Conservation (phyloP, 2,329 filamentous ascomycete genomes). For the Bipolaris victoriae region DNA sequence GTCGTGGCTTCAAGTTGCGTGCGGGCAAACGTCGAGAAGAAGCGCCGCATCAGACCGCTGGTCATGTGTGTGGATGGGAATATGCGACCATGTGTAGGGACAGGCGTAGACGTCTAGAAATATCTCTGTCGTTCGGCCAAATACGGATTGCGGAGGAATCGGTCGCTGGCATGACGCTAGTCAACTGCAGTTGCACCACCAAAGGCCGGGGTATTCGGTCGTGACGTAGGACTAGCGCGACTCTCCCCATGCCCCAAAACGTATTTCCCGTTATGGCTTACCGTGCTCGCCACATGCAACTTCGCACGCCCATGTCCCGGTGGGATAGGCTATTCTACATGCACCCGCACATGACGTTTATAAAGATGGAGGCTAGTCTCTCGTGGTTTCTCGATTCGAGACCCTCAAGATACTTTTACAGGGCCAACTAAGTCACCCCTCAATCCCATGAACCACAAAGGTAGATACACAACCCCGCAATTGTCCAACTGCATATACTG, state of each 20-base stretch:
- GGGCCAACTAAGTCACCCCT: not conserved
- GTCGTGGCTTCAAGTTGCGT: conserved; percentile 32
- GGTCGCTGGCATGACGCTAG: conserved; percentile 11
- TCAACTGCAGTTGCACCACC: conserved; percentile 13
- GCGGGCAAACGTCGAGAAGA: conserved; percentile 53
- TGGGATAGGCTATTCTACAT: conserved; percentile 9
- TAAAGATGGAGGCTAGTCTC: conserved; percentile 9
- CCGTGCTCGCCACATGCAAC: conserved; percentile 12
- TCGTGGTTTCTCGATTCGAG: not conserved
- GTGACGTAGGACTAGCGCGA: conserved; percentile 30
- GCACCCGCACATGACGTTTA: conserved; percentile 16
- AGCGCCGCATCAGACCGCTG: conserved; percentile 55
- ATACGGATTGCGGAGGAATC: conserved; percentile 8
- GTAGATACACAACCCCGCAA: conserved; percentile 7
- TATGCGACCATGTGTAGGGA: conserved; percentile 38
- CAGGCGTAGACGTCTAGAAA: conserved; percentile 6
- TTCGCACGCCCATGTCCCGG: conserved; percentile 18
- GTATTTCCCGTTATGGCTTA: conserved; percentile 3
- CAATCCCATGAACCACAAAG: not conserved
- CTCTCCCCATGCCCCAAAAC: not conserved
- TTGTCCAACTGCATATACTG: not conserved
- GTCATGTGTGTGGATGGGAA: conserved; percentile 46
- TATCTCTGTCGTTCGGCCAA: conserved; percentile 1
- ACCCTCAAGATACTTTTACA: not conserved
- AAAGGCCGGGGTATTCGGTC: conserved; percentile 14